Conservation (phyloP, 1,284 basidiomycete species). For the Sporisorium iseilematis-ciliati region DNA sequence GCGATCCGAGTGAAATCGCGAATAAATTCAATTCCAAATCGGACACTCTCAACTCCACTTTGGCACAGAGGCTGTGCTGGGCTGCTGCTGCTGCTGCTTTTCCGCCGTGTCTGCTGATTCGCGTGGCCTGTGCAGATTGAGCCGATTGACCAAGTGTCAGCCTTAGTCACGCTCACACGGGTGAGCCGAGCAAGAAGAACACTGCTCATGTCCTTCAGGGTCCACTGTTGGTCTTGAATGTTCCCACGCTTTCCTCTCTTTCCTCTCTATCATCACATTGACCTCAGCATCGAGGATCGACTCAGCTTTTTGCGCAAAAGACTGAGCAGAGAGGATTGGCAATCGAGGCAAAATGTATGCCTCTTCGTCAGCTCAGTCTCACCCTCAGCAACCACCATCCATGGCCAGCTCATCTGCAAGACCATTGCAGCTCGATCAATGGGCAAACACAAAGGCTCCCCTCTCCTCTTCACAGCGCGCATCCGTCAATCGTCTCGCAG, state of each 20-base stretch:
- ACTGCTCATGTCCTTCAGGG: slow-evolving; percentile 26
- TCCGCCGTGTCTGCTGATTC: too few species aligned
- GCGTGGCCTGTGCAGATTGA: slow-evolving; percentile 31
- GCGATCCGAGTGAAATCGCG: background rate
- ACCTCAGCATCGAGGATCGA: slow-evolving; percentile 1
- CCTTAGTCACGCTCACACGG: slow-evolving; percentile 20
- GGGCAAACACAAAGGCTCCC: slow-evolving; percentile 51
- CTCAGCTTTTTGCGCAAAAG: slow-evolving; percentile 8
- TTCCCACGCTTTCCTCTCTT: slow-evolving; percentile 3
- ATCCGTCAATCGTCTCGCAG: slow-evolving; percentile 57
- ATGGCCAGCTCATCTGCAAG: slow-evolving; percentile 26
- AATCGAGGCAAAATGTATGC: slow-evolving; percentile 15
- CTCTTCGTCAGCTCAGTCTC: slow-evolving; percentile 16
- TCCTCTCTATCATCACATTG: slow-evolving; percentile 2
- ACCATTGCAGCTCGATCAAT: slow-evolving; percentile 57
- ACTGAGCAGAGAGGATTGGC: background rate
- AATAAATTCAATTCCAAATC: background rate
- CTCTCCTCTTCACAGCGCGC: slow-evolving; percentile 44
- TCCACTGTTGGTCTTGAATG: slow-evolving; percentile 9
- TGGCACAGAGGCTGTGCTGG: slow-evolving; percentile 9
- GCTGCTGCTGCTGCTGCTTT: background rate
- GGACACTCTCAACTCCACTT: slow-evolving; percentile 30
- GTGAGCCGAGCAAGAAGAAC: slow-evolving; percentile 14
- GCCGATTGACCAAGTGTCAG: slow-evolving; percentile 2
- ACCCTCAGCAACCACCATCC: slow-evolving; percentile 16